Evolutionary conservation across 768 basidiomycete genomes (phyloP).

Genomic region (Trametes elegans): DNA sequence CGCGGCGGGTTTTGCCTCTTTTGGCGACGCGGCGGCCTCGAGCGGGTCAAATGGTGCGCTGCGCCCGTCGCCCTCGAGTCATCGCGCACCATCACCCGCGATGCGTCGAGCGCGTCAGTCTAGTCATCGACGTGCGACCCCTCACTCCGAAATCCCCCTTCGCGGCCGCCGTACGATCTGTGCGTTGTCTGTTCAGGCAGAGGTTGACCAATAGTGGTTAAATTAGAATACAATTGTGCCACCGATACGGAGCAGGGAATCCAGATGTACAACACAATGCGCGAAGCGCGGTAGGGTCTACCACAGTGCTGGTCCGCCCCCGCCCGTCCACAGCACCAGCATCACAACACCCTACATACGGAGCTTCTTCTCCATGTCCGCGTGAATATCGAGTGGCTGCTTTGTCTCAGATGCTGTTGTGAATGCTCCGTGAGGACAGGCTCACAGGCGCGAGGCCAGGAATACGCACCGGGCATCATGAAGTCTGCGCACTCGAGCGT

Average conservation of each 20-base stretch:
- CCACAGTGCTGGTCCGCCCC: neutral
- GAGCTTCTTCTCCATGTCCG: slow-evolving; percentile 48
- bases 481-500: slow-evolving; percentile 74
- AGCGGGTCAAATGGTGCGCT: slow-evolving; percentile 5
- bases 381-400: slow-evolving; percentile 42
- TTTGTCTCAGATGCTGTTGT: slow-evolving; percentile 30
- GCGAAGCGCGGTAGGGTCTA: neutral
- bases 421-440: neutral
- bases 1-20: slow-evolving; percentile 7
- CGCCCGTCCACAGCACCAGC: neutral
- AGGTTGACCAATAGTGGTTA: neutral
- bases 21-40: neutral
- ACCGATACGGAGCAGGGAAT: neutral
- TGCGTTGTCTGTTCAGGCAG: neutral
- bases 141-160: no score
- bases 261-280: neutral
- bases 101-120: no score
- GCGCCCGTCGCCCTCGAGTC: no score
- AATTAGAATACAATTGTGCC: slow-evolving; percentile 6
- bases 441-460: neutral
- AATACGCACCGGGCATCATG: slow-evolving; percentile 59
- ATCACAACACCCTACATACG: slow-evolving; percentile 29
- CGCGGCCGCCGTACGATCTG: neutral
- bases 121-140: no score
- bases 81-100: neutral